These are phyloP conservation scores for Glomus cerebriforme DNA, from an alignment of 192 early-diverging fungal species.

Conservation along the genomic window DNA sequence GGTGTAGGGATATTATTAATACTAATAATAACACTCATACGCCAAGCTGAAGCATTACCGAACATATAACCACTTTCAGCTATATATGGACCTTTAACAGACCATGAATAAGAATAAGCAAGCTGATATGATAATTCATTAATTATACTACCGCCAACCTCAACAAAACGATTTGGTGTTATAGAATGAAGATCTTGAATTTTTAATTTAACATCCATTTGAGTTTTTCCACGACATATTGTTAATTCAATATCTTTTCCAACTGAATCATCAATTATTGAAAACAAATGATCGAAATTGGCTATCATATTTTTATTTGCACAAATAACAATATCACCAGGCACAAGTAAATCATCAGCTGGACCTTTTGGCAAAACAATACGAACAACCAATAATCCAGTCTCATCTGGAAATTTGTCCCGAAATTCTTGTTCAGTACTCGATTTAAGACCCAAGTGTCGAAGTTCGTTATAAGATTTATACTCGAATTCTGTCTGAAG, in stretches of 20 bases:
- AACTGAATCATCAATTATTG: slow-evolving; percentile 64
- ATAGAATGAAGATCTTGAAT: slow-evolving; percentile 76
- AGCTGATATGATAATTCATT: slow-evolving; percentile 77
- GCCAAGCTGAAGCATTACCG: slow-evolving; percentile 65
- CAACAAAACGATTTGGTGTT: slow-evolving; percentile 82
- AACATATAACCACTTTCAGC: slow-evolving; percentile 69
- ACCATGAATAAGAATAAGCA: slow-evolving; percentile 66
- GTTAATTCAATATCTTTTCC: slow-evolving; percentile 53
- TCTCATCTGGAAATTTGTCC: slow-evolving; percentile 60
- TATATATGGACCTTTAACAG: slow-evolving; percentile 82
- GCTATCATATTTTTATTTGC: slow-evolving; percentile 66
- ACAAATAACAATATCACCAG: slow-evolving; percentile 71
- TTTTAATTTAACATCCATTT: slow-evolving; percentile 41
- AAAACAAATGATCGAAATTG: slow-evolving; percentile 70
- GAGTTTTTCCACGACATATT: slow-evolving; percentile 58
- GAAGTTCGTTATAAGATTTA: slow-evolving; percentile 68
- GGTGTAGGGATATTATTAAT: slow-evolving; percentile 67
- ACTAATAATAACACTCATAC: slow-evolving; percentile 64
- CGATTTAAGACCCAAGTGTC: slow-evolving; percentile 68
- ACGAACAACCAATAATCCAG: slow-evolving; percentile 69
- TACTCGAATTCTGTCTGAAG: slow-evolving; percentile 75
- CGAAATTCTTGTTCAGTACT: slow-evolving; percentile 67
- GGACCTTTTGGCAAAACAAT: slow-evolving; percentile 71
- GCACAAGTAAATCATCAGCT: slow-evolving; percentile 56
- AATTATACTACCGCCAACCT: slow-evolving; percentile 81